Percentiles rank a stretch among this genome's conserved stretches.
phyloP scores from a whole-genome alignment of 169 alveolate genomes.

The Cyclospora cayetanensis region DNA sequence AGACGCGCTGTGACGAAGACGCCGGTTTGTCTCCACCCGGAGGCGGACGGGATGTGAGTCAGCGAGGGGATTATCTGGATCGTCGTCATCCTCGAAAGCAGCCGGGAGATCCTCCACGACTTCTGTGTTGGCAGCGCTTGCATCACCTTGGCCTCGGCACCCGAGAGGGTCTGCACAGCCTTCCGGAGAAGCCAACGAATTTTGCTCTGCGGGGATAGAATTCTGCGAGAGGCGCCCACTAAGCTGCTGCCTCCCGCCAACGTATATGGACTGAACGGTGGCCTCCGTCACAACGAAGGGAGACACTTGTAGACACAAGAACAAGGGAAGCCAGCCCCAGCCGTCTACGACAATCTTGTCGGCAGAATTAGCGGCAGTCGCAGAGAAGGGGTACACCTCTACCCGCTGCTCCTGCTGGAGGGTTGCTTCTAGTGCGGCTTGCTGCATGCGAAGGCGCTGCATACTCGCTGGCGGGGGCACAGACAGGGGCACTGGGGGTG shows the following conservation, averaged over 20 bases:
- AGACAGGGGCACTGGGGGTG: slow-evolving; percentile 58
- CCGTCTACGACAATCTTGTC: slow-evolving; percentile 70
- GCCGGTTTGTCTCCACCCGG: slow-evolving; percentile 55
- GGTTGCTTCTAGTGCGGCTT: slow-evolving; percentile 30
- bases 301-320: slow-evolving; percentile 68
- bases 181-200: neutral
- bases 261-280: slow-evolving; percentile 28
- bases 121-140: neutral
- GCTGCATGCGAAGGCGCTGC: slow-evolving; percentile 67
- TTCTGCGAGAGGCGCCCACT: neutral
- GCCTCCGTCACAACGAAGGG: slow-evolving; percentile 70
- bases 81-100: neutral
- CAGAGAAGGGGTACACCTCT: slow-evolving; percentile 52
- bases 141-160: neutral
- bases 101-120: neutral
- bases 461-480: slow-evolving; percentile 64
- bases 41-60: slow-evolving; percentile 57
- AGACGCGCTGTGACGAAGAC: slow-evolving; percentile 42
- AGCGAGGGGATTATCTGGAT: neutral
- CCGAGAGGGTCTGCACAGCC: neutral
- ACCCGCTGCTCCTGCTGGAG: slow-evolving; percentile 55
- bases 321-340: slow-evolving; percentile 66
- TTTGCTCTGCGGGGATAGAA: neutral
- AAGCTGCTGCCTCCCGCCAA: neutral
- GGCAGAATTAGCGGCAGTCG: slow-evolving; percentile 50